Percentiles rank a stretch among this genome's conserved stretches.
Evolutionary conservation across 2,329 filamentous ascomycete genomes (phyloP).

Genomic region (Pseudogymnoascus pannorum): DNA sequence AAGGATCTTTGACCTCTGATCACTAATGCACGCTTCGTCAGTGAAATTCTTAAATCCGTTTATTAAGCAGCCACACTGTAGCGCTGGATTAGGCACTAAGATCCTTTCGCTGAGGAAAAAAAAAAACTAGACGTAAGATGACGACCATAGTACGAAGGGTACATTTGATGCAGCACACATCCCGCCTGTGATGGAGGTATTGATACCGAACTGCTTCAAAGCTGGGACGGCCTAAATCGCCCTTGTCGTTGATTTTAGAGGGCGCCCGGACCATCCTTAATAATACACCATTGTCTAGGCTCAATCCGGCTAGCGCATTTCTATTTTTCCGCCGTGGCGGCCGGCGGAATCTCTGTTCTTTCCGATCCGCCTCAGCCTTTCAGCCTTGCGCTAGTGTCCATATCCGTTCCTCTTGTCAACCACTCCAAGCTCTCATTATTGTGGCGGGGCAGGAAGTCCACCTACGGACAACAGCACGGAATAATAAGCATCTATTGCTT

Average conservation of each 20-base stretch:
- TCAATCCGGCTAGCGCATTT: background rate
- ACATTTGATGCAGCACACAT: background rate
- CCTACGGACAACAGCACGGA: background rate
- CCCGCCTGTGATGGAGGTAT: background rate
- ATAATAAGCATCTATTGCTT: background rate
- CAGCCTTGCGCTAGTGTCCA: constrained; percentile 1
- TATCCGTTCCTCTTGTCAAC: background rate
- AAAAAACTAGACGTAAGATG: background rate
- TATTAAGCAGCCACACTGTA: background rate
- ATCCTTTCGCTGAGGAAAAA: background rate
- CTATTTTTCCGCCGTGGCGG: background rate
- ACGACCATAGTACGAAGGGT: background rate
- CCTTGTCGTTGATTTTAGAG: background rate
- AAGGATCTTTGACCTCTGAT: background rate
- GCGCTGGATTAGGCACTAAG: background rate
- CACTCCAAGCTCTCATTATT: background rate
- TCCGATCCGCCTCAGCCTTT: constrained; percentile 3
- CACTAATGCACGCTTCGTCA: constrained; percentile 1
- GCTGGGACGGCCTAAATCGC: background rate
- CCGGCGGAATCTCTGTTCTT: background rate
- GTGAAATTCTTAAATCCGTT: background rate
- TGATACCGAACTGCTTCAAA: background rate
- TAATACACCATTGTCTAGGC: background rate
- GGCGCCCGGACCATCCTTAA: background rate
- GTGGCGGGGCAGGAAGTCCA: background rate